phyloP scores from a whole-genome alignment of 768 basidiomycete species.

The Suillus subalutaceus region DNA sequence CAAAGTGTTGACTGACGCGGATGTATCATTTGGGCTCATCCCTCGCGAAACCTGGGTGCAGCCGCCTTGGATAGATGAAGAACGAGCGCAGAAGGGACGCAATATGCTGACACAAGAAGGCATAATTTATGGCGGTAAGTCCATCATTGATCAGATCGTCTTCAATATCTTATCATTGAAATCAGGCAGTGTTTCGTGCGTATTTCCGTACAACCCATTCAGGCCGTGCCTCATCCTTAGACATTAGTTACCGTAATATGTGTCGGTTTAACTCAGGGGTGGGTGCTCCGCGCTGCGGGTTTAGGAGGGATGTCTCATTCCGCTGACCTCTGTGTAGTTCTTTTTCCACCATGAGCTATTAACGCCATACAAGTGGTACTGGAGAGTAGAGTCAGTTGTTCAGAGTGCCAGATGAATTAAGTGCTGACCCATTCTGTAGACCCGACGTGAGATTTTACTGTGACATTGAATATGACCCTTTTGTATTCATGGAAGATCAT shows the following conservation, averaged over 20 bases:
- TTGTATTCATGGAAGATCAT: slow-evolving; percentile 58
- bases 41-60: slow-evolving; percentile 71
- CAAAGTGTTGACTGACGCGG: slow-evolving; percentile 41
- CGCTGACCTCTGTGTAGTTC: slow-evolving; percentile 37
- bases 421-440: slow-evolving; percentile 24
- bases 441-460: slow-evolving; percentile 59
- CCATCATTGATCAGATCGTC: background rate
- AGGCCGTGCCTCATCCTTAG: background rate
- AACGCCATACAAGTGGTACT: slow-evolving; percentile 58
- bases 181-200: slow-evolving; percentile 48
- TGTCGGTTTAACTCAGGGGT: slow-evolving; percentile 76
- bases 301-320: background rate
- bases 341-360: slow-evolving; percentile 61
- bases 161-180: slow-evolving; percentile 9
- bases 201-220: slow-evolving; percentile 9
- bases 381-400: slow-evolving; percentile 57
- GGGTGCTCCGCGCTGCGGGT: slow-evolving; percentile 20
- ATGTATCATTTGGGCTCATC: slow-evolving; percentile 58
- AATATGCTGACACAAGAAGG: slow-evolving; percentile 50
- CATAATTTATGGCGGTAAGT: slow-evolving; percentile 53
- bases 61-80: slow-evolving; percentile 74
- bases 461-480: slow-evolving; percentile 52
- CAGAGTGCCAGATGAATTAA: background rate
- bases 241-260: slow-evolving; percentile 65
- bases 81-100: slow-evolving; percentile 53